phyloP scores from a whole-genome alignment of 768 basidiomycete species.

The Rhodotorula sphaerocarpa region DNA sequence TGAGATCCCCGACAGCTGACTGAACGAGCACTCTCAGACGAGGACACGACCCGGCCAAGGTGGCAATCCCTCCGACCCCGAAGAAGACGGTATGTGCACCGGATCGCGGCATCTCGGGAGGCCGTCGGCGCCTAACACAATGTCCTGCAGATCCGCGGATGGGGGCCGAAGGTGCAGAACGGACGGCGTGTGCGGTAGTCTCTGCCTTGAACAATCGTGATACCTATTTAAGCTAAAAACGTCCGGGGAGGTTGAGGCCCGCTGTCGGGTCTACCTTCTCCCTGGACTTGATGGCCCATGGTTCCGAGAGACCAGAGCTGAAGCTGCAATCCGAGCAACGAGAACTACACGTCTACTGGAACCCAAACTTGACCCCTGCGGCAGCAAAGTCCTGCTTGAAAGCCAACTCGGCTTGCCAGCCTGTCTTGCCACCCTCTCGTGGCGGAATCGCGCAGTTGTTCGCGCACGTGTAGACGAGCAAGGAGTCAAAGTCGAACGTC shows the following conservation, averaged over 20 bases:
- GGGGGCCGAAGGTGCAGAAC: conserved; percentile 11
- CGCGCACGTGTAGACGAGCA: conserved; percentile 36
- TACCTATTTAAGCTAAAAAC: too few species aligned
- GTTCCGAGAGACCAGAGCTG: too few species aligned
- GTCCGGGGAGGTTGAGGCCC: too few species aligned
- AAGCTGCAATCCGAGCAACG: neutral
- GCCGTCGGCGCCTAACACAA: too few species aligned
- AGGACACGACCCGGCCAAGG: neutral
- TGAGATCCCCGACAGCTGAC: neutral
- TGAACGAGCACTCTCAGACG: neutral
- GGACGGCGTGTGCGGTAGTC: conserved; percentile 4
- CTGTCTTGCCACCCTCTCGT: conserved; percentile 9
- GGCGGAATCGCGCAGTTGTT: conserved; percentile 22
- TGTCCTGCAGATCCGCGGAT: neutral
- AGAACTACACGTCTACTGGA: neutral
- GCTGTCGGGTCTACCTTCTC: too few species aligned
- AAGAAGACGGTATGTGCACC: conserved; percentile 4
- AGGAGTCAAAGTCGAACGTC: conserved; percentile 30
- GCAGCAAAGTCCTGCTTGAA: conserved; percentile 33
- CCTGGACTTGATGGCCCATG: too few species aligned
- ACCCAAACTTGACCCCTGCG: conserved; percentile 29
- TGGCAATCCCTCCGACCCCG: conserved; percentile 4
- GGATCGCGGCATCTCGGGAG: too few species aligned
- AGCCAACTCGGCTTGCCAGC: conserved; percentile 30
- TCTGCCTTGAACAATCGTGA: too few species aligned